Evolutionary conservation across 2,329 filamentous ascomycete genomes (phyloP), one percentile per base, ranked within the genome.

Genomic region (Monilinia fructigena): DNA sequence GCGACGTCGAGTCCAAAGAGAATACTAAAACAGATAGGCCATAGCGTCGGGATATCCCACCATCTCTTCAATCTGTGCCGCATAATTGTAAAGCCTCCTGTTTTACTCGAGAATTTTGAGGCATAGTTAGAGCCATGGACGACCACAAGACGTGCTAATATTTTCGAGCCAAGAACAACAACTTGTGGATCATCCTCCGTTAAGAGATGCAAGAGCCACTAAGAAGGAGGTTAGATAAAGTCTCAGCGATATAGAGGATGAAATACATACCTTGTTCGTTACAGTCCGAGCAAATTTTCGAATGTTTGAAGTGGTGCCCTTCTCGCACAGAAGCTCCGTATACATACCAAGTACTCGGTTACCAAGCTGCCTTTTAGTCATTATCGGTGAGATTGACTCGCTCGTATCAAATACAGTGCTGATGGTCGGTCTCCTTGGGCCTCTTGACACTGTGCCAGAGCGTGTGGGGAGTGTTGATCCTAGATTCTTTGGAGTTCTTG

Each of bases 171-270:
- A 62, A 93, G 85, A 18, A 93, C 83, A 14, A 97, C 89, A 28
- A 96, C 89, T 71, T 93, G 89, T 7, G 91, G 84, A 67, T 98
- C 91, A 68, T 91, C 87, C 75, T 97, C 93, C 10, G 92, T 92
- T 61, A 98, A 83, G 18, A 99, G 85, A 77, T 97, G 96, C 18
- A 99, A 80, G 18, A 97, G 84, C 93, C 93, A 97, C 89, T 94
- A 71, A 55, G 69, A 72, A 73, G 62, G 72, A 73, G 63, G 72
- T 78, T 75, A 80, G 74, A 74, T 75, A 71, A 72, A 61, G 16
- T 53, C 38, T 11, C 18, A 35, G 28, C 53, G 31, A 48, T n/a
- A 60, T 35, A 12, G 16, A 53, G 47, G 11, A 56, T 28, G 65
- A 56, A 66, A 35, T 63, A 77, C 81, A 74, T 80, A 92, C 91